Evolutionary conservation across 306 rosid genomes (phyloP), one percentile per base, ranked within the genome.

Genomic region (Psophocarpus tetragonolobus): DNA sequence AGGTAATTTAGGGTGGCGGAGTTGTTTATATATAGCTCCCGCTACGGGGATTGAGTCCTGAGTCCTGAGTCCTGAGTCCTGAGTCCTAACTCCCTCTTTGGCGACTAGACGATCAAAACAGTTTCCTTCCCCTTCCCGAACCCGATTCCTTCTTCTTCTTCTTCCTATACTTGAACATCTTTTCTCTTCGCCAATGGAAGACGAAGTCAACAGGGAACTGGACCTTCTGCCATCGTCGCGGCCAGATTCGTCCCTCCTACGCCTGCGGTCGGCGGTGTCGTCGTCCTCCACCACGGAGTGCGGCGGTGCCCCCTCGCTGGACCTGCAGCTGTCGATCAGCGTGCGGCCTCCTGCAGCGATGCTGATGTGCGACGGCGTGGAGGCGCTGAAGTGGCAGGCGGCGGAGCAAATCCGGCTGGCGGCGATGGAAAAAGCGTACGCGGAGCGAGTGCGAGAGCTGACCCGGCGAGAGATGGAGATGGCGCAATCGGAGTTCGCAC

Each of bases 361-460:
- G 63, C 24, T 76, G 44, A 72, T 77, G 62, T 74, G 74, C 70
- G 82, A 79, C 66, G 85, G 88, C 14, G 89, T 89, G 66, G 94
- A 92, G 70, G 86, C 91, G 42, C 21, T 96, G 75, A 96, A 91
- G 82, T 92, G 98, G 99, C 87, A 96, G 62, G 98, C 99, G 44
- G 96, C 91, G 47, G 99, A 96, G 97, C 97, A 92, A 74, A 90
- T 92, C 39, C 60, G 97, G n/a, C 64, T 90, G 76, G 98, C 97
- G 67, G 96, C 96, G 73, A 90, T 90, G 93, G 99, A 96, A 47
- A 96, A 91, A 71, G 98, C 96, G 45, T 92, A 96, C 50, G 99
- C 97, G 8, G 96, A 95, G 87, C 81, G 94, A 14, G 89, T 96
- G 75, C 86, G 97, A 62, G 99, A 92, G 73, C 87, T 96, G 56